phyloP scores from a whole-genome alignment of 2,329 filamentous ascomycete genomes.

The Trichoderma asperellum region DNA sequence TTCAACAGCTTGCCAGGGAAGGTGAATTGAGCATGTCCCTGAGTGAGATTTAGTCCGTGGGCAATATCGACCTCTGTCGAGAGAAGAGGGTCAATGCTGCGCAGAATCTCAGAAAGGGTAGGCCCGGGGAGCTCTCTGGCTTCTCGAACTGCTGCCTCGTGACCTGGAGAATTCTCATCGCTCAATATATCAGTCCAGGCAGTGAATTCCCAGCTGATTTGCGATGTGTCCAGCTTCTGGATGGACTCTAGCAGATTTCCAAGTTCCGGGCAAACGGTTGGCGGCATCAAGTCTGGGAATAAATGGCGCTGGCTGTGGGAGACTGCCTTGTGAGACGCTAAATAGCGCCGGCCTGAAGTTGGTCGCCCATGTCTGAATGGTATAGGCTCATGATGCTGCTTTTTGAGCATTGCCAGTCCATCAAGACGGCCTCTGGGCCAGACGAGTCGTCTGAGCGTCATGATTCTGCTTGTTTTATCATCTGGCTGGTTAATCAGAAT shows the following conservation, averaged over 20 bases:
- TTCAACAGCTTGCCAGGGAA: slow-evolving; percentile 46
- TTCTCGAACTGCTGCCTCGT: slow-evolving; percentile 38
- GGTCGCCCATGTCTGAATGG: slow-evolving; percentile 34
- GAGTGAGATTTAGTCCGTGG: slow-evolving; percentile 45
- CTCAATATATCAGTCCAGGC: slow-evolving; percentile 37
- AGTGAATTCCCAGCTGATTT: slow-evolving; percentile 37
- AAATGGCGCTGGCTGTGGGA: slow-evolving; percentile 17
- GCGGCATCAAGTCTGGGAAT: slow-evolving; percentile 29
- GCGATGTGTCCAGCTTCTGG: slow-evolving; percentile 36
- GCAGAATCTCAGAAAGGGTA: slow-evolving; percentile 66
- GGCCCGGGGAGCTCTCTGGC: slow-evolving; percentile 52
- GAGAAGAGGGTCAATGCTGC: slow-evolving; percentile 61
- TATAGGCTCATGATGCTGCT: slow-evolving; percentile 34
- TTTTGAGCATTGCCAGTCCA: slow-evolving; percentile 29
- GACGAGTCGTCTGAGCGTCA: slow-evolving; percentile 39
- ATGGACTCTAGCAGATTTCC: slow-evolving; percentile 40
- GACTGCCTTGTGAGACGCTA: slow-evolving; percentile 34
- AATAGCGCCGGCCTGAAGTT: slow-evolving; percentile 35
- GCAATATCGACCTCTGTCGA: slow-evolving; percentile 55
- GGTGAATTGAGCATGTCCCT: slow-evolving; percentile 47
- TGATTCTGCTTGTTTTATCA: slow-evolving; percentile 30
- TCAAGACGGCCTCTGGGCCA: slow-evolving; percentile 35
- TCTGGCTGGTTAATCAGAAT: background rate
- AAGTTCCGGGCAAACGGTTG: slow-evolving; percentile 31
- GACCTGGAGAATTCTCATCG: slow-evolving; percentile 30